A percentile compares a stretch with the other conserved stretches of the same genome.
Conservation (phyloP, 768 basidiomycete genomes). For the Collybia sordida region DNA sequence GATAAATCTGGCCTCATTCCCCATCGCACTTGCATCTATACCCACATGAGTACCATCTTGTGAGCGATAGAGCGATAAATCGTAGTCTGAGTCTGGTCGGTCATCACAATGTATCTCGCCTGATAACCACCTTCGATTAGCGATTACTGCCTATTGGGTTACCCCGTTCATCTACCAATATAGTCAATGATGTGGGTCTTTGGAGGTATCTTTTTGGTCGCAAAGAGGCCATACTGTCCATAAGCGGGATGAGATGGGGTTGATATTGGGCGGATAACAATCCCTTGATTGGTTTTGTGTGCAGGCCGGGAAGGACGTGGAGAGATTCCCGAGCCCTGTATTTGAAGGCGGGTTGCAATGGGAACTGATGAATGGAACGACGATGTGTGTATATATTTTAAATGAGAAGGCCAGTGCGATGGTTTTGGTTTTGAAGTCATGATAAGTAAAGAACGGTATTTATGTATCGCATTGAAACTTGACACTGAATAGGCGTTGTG, state of each 20-base stretch:
- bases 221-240: constrained; percentile 83
- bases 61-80: constrained; percentile 73
- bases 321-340: constrained; percentile 21
- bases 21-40: constrained; percentile 70
- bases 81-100: constrained; percentile 78
- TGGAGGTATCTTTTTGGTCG: constrained; percentile 65
- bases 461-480: neutral
- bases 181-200: constrained; percentile 77
- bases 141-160: too few relatives aligned
- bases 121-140: constrained; percentile 11
- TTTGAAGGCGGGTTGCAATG: constrained; percentile 33
- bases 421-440: constrained; percentile 3
- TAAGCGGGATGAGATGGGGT: constrained; percentile 66
- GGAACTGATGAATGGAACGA: constrained; percentile 62
- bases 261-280: constrained; percentile 59
- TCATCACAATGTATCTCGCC: constrained; percentile 84
- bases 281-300: constrained; percentile 24
- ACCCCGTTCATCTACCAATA: constrained; percentile 33
- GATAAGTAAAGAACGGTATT: neutral
- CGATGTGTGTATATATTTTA: constrained; percentile 54
- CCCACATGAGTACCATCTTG: constrained; percentile 64
- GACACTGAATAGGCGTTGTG: neutral
- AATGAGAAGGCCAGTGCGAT: constrained; percentile 39
- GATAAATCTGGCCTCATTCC: constrained; percentile 87
- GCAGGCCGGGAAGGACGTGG: too few relatives aligned